Evolutionary conservation across 1,139 yeast species (phyloP).

Genomic region (Zygosaccharomyces sapae): DNA sequence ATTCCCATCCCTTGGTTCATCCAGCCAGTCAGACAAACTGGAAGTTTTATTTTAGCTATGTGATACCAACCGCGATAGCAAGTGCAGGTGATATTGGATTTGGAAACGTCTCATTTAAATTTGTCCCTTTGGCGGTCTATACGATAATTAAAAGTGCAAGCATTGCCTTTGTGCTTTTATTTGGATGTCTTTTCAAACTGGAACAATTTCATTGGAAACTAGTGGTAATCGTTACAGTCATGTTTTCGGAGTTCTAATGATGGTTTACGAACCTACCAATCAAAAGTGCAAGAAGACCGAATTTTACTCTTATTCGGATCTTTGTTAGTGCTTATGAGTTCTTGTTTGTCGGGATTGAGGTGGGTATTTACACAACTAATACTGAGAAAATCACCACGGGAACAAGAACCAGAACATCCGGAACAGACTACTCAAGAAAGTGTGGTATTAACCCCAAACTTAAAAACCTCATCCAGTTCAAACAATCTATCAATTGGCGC

Average conservation of each 20-base stretch:
- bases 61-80: slow-evolving; percentile 82
- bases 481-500: slow-evolving; percentile 79
- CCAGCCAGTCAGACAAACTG: slow-evolving; percentile 19
- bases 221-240: slow-evolving; percentile 62
- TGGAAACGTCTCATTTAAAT: slow-evolving; percentile 77
- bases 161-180: slow-evolving; percentile 78
- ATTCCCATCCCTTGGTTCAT: slow-evolving; percentile 1
- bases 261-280: slow-evolving; percentile 68
- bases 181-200: slow-evolving; percentile 74
- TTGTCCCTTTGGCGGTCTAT: slow-evolving; percentile 76
- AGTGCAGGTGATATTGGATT: slow-evolving; percentile 92
- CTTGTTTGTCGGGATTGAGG: slow-evolving; percentile 81
- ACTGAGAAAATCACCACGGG: slow-evolving; percentile 33
- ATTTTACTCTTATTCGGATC: slow-evolving; percentile 51
- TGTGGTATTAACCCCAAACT: slow-evolving; percentile 30
- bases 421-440: slow-evolving; percentile 1
- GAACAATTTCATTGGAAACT: slow-evolving; percentile 69
- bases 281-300: slow-evolving; percentile 24
- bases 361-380: slow-evolving; percentile 93
- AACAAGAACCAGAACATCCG: slow-evolving; percentile 2
- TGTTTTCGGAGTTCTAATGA: slow-evolving; percentile 83
- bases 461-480: slow-evolving; percentile 61
- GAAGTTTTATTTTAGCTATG: slow-evolving; percentile 46
- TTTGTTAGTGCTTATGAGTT: slow-evolving; percentile 66
- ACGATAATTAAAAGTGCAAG: slow-evolving; percentile 91